Percentiles rank a stretch among this genome's conserved stretches.
These are phyloP conservation scores for Trametes pubescens DNA, from an alignment of 1,284 basidiomycete genomes.

Conservation along the genomic window DNA sequence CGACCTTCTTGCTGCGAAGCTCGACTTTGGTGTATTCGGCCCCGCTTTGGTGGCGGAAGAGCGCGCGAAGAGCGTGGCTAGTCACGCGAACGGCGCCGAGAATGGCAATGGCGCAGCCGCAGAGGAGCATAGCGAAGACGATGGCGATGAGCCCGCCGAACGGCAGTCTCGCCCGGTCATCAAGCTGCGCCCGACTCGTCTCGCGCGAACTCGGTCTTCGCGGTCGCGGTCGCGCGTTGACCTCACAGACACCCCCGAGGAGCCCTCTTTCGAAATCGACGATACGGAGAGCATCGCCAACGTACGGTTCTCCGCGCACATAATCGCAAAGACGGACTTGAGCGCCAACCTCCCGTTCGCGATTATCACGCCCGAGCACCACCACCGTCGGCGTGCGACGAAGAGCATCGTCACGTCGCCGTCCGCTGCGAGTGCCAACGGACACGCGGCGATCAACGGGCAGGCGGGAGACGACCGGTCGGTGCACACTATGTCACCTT, in stretches of 20 bases:
- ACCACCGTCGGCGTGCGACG: constrained; percentile 45
- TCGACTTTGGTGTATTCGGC: constrained; percentile 80
- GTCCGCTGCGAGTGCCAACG: constrained; percentile 28
- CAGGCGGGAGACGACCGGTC: constrained; percentile 18
- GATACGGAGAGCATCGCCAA: constrained; percentile 75
- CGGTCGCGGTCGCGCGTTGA: constrained; percentile 76
- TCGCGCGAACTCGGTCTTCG: constrained; percentile 50
- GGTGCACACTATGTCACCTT: constrained; percentile 44
- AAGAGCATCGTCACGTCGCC: constrained; percentile 27
- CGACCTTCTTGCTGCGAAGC: constrained; percentile 66
- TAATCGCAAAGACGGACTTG: constrained; percentile 65
- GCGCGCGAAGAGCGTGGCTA: constrained; percentile 25
- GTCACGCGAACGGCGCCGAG: constrained; percentile 28
- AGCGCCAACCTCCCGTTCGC: constrained; percentile 73
- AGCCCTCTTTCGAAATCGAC: constrained; percentile 57
- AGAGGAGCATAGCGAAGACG: constrained; percentile 41
- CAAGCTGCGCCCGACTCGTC: constrained; percentile 66
- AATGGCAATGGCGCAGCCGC: constrained; percentile 17
- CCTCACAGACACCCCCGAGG: constrained; percentile 61
- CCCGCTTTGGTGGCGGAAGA: constrained; percentile 39
- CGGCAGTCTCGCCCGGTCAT: constrained; percentile 74
- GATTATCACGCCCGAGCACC: constrained; percentile 73
- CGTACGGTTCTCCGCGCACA: constrained; percentile 76
- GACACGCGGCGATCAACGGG: constrained; percentile 16
- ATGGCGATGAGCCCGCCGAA: constrained; percentile 56